Base-by-base conservation (phyloP, 495 filamentous ascomycete genomes). In the Neurospora pannonica region DNA sequence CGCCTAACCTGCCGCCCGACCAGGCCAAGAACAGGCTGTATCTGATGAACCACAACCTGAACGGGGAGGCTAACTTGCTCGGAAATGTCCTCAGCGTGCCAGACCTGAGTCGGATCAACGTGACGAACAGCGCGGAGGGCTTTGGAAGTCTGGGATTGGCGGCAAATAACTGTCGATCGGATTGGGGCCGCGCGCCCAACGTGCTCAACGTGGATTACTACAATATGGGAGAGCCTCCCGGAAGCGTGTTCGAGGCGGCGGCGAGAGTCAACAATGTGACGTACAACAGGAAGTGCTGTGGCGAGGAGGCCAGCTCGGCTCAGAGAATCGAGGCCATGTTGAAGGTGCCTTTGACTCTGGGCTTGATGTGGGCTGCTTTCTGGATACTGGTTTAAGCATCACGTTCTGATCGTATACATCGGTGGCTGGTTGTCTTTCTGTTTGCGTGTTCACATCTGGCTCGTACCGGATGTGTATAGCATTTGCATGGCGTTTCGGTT, bases 121-220 rank as follows among this genome's bases (percentile, higher is more conserved):
- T 84, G 46, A 97, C 93, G 9, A 97, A 97, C 80, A 90, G 84
- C 0, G 85, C 84, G 5, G 88, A 82, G 11, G 90, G 91, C 10
- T 81, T 77, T 31, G 93, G 93, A 19, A 94, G 91, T 81, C 83
- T 97, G 60, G 94, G 93, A 0, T 73, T 82, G 34, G 92, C 92
- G 82, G 89, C 89, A 0, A 81, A 87, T 10, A 87, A 89, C 69
- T 98, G 95, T 81, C 88, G 86, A 84, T 84, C 74, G 0, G 83
- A 83, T 31, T 97, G 93, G 92, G 85, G 85, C 28, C 88, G 91
- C 42, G 86, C 92, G 2, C 95, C 95, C 0, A 97, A 93, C 79
- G 92, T 97, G 77, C 86, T 98, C 9, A 88, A 97, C 36, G 93
- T 97, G 5, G 95, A 98, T 80, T 97, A 93, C 80, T 97, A 95